Conservation (phyloP, 768 basidiomycete genomes). For the Cystofilobasidium capitatum region DNA sequence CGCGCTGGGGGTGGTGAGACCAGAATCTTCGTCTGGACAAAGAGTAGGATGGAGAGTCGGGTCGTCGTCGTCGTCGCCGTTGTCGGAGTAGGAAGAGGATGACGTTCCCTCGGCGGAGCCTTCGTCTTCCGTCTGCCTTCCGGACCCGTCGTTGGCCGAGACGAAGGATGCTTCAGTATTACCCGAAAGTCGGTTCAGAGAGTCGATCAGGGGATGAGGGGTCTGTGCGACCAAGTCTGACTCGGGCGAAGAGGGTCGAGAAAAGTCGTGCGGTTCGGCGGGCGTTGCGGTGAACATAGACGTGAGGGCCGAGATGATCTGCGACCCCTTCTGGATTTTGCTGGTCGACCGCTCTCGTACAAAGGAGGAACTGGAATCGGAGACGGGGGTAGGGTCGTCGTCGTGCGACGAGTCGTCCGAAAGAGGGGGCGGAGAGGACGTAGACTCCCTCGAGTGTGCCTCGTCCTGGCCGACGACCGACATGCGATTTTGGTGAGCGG, state of each 20-base stretch:
- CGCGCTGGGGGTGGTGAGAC: neutral
- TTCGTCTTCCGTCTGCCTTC: neutral
- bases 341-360: neutral
- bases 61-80: neutral
- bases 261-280: neutral
- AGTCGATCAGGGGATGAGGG: neutral
- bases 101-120: neutral
- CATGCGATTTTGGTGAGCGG: conserved; percentile 6
- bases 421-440: neutral
- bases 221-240: neutral
- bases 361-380: neutral
- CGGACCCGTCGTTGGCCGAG: conserved; percentile 8
- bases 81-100: too few species aligned
- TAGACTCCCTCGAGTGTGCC: neutral
- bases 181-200: neutral
- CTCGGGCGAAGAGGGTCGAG: neutral
- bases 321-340: neutral
- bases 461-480: conserved; percentile 3
- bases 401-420: neutral
- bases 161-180: neutral
- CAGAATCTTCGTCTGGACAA: neutral
- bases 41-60: conserved; percentile 2
- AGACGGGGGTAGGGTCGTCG: neutral
- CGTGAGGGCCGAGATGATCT: conserved; percentile 7
- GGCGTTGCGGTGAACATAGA: neutral